Conservation (phyloP, 192 early-diverging fungal genomes). For the Chytriomyces sp. region DNA sequence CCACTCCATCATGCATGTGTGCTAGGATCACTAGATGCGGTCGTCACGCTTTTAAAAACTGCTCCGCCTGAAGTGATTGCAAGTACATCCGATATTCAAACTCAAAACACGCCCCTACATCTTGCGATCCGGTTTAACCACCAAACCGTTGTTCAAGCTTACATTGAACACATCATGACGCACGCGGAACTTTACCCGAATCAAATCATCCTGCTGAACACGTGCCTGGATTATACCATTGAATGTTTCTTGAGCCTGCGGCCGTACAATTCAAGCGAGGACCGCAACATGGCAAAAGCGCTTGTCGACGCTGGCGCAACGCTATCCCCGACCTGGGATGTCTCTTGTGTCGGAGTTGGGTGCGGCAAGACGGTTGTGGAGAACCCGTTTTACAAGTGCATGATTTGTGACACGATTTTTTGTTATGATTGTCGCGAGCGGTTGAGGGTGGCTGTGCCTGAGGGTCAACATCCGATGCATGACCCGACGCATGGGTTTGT, state of each 20-base stretch:
- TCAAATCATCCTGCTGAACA: background rate
- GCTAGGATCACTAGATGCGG: background rate
- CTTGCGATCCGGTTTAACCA: background rate
- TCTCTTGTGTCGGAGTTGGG: background rate
- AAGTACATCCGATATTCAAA: background rate
- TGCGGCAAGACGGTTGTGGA: background rate
- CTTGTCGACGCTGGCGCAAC: slow-evolving; percentile 6
- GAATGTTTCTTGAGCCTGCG: slow-evolving; percentile 10
- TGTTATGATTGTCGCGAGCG: background rate
- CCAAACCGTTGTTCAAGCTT: background rate
- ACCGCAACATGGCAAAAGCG: background rate
- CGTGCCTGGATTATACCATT: slow-evolving; percentile 7
- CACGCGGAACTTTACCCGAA: background rate
- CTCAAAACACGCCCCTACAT: background rate
- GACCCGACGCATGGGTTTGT: slow-evolving; percentile 4
- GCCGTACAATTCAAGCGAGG: background rate
- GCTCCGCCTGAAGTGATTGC: background rate
- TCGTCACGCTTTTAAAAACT: background rate
- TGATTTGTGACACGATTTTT: slow-evolving; percentile 8
- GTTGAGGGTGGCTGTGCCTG: background rate
- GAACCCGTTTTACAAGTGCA: slow-evolving; percentile 1
- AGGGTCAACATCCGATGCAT: background rate
- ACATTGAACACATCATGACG: background rate
- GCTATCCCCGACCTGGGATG: background rate
- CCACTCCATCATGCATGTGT: background rate